Evolutionary conservation across 1,284 basidiomycete genomes (phyloP), one percentile per base, ranked within the genome.

Genomic region (Cerrena zonata): DNA sequence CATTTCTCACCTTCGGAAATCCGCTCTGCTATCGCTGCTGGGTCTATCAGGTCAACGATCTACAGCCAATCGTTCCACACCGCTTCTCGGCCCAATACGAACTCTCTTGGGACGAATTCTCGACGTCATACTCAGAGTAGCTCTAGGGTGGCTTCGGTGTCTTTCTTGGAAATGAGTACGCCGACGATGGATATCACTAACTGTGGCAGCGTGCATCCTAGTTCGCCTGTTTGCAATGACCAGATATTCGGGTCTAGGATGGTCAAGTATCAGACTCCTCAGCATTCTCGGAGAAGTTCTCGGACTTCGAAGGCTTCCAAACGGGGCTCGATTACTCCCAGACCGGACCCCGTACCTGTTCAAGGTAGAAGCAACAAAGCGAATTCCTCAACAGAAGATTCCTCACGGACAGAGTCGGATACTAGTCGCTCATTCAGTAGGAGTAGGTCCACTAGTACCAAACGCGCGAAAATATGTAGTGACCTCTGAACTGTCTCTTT

Each of bases 131-230:
- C 22, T 21, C 18, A 23, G 5, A 7, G 11, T 22, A 23, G 45
- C 22, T 47, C 46, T n/a, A 4, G 23, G 34, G 27, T 24, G 13
- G 21, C 39, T 21, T 51, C 51, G 15, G 49, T 53, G 15, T 57
- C 56, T 7, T 55, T 57, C 51, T 40, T 57, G 25, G 53, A 55
- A 27, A 55, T 57, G 53, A 15, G 36, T 25, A 48, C 55, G 3
- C 56, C 53, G 2, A 45, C 27, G 41, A 10, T 49, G 15, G 40
- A 45, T 26, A 58, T 62, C 34, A 55, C 54, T n/a, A 59, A 54
- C 45, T 59, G 58, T 30, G 47, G 55, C 13, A 50, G 49, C 37
- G 47, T 61, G 3, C 59, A 61, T 34, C 56, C 62, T 11, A 50
- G 53, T n/a, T 55, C 59, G 18, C 59, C 61, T 39, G 48, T 58